Evolutionary conservation across 805 yeast genomes (phyloP), one percentile per base, ranked within the genome.

Genomic region (Candida sphagnicola): DNA sequence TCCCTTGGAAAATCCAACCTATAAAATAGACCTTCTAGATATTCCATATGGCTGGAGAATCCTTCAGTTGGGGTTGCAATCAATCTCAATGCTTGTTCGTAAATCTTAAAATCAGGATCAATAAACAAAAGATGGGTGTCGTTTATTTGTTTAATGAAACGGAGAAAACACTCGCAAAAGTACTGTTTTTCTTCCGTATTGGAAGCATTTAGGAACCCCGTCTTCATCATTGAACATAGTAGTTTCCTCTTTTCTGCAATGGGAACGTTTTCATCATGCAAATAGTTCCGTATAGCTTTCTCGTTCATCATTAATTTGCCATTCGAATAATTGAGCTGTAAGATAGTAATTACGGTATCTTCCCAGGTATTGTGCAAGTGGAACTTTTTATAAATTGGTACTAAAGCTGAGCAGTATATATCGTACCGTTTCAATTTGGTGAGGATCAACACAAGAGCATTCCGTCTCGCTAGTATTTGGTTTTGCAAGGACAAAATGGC

Each of bases 371-470:
- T 3, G 37, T 35, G 0, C 18, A 29, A 16, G 17, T 32, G 28
- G 23, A 24, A 12, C 18, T 23, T 37, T 4, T 18, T 29, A 28
- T 44, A 43, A n/a, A 56, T 30, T 5, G 62, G 60, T 8, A 35
- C 34, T 12, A 59, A 44, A 12, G 45, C 17, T 5, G 25, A 23
- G 31, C 39, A 43, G 41, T 63, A 64, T 4, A 51, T 29, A 8
- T 42, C 37, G 41, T 49, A 61, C 23, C 51, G 52, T 26, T 52
- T 49, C 6, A 50, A 45, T 36, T 62, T 62, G 37, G 62, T 55
- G 40, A 59, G 40, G n/a, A 51, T 35, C 33, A 61, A 61, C 13
- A 53, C 44, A 28, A 65, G 39, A 3, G 38, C 40, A 24, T 53
- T 53, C 40, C 53, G 53, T 19, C 50, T 40, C 3, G 36, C 24